Evolutionary conservation across 2,329 filamentous ascomycete genomes (phyloP), one percentile per base, ranked within the genome.

Genomic region (Fusarium falciforme): DNA sequence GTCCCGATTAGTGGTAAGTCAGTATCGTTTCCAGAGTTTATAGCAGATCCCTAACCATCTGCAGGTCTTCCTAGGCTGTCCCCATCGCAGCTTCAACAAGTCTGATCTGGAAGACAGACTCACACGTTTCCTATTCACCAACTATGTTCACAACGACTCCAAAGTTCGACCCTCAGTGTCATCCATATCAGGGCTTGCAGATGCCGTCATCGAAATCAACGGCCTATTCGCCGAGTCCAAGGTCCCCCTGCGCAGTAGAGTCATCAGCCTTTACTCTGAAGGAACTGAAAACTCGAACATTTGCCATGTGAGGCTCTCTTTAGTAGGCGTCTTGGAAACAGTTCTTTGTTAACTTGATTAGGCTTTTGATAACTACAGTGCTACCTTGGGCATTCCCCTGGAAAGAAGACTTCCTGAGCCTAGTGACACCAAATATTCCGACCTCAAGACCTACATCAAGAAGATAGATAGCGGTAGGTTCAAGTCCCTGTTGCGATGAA

Each of bases 181-280:
- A 6, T n/a, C 35, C 10, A 44, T 63, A 33, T 7, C 61, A 12
- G 61, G 61, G n/a, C 22, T 63, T 22, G 35, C 61, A 33, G 14
- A 63, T n/a, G 35, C 61, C 11, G 22, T 63, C 7, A 14, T 55
- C 29, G 17, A 63, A 25, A 22, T 55, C 22, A 63, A 63, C 17
- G 61, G 47, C 35, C 22, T 55, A 16, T 57, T 63, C 44, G 16
- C 16, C 22, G 61, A 54, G 25, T 55, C 61, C 12, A 54, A 63
- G 17, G 9, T 63, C 22, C 47, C 35, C 8, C 33, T 63, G 10
- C 61, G 47, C 11, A 55, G 47, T 11, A 40, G 25, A 27, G 27
- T 55, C 16, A 63, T 42, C 10, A 63, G 27, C 17, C 12, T 63
- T n/a, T 25, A 40, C n/a, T 25, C 44, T 25, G 11, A 35, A n/a